phyloP scores from a whole-genome alignment of 768 basidiomycete genomes.

The Suillus alpinus region DNA sequence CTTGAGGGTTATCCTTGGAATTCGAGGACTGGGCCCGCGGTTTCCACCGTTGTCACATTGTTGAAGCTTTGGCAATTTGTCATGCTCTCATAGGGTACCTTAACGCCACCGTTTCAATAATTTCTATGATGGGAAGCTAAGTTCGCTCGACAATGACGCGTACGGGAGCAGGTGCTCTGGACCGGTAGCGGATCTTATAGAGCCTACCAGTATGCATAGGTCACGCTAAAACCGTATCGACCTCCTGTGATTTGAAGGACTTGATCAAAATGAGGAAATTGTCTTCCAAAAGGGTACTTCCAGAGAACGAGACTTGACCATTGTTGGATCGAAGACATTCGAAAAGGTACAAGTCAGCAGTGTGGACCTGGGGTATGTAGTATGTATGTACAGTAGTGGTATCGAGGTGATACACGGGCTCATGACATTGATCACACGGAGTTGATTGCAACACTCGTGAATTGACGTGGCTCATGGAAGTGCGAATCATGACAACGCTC shows the following conservation, averaged over 20 bases:
- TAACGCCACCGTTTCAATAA: background rate
- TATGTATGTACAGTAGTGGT: background rate
- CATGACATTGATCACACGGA: background rate
- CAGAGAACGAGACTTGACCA: background rate
- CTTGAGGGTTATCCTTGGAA: conserved; percentile 14
- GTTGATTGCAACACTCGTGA: background rate
- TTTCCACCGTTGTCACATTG: background rate
- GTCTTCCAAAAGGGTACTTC: conserved; percentile 1
- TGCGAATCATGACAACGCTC: background rate
- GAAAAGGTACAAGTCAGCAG: background rate
- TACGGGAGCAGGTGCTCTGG: background rate
- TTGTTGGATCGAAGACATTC: background rate
- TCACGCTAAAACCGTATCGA: background rate
- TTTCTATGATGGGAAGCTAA: background rate
- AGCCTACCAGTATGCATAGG: background rate
- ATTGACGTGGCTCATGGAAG: conserved; percentile 3
- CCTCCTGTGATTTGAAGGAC: background rate
- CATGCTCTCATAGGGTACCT: background rate
- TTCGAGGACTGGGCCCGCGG: background rate
- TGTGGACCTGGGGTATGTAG: background rate
- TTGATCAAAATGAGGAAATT: background rate
- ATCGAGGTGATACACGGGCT: background rate
- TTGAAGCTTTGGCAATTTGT: conserved; percentile 3
- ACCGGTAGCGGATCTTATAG: background rate
- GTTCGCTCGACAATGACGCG: background rate